phyloP scores from a whole-genome alignment of 768 basidiomycete genomes.

The Trametopsis cervina region DNA sequence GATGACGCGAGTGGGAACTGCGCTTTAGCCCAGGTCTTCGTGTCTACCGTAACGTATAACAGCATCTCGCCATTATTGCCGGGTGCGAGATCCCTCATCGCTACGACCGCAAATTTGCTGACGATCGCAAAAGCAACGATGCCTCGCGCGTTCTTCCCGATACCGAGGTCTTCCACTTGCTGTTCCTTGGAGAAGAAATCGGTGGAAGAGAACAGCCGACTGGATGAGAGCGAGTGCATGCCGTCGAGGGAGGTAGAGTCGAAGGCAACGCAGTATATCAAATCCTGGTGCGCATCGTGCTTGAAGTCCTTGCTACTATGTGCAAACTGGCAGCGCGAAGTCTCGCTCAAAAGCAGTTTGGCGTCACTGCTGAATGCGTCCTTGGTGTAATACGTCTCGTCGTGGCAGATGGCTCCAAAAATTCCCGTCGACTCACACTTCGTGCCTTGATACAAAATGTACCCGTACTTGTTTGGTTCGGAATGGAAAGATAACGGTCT shows the following conservation, averaged over 20 bases:
- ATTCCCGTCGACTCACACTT: constrained; percentile 41
- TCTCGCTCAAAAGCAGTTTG: constrained; percentile 58
- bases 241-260: constrained; percentile 46
- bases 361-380: constrained; percentile 68
- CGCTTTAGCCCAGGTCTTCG: constrained; percentile 79
- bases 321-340: constrained; percentile 80
- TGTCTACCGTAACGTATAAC: constrained; percentile 82
- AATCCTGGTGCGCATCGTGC: constrained; percentile 62
- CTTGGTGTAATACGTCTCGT: constrained; percentile 87
- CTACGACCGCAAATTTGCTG: constrained; percentile 88
- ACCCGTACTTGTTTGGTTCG: constrained; percentile 56
- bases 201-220: constrained; percentile 73
- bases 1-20: constrained; percentile 88
- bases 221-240: constrained; percentile 45
- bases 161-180: constrained; percentile 79
- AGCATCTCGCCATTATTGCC: constrained; percentile 64
- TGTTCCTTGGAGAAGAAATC: constrained; percentile 72
- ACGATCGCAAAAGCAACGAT: constrained; percentile 93
- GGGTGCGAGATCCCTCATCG: constrained; percentile 61
- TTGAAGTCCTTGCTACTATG: constrained; percentile 82
- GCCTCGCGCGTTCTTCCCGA: constrained; percentile 78
- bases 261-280: constrained; percentile 88
- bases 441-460: constrained; percentile 76
- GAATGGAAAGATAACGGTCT: constrained; percentile 86
- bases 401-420: constrained; percentile 57